A percentile compares a stretch with the other conserved stretches of the same genome.
These are phyloP conservation scores for Syzygium oleosum DNA, from an alignment of 345 rosid genomes.

Conservation along the genomic window DNA sequence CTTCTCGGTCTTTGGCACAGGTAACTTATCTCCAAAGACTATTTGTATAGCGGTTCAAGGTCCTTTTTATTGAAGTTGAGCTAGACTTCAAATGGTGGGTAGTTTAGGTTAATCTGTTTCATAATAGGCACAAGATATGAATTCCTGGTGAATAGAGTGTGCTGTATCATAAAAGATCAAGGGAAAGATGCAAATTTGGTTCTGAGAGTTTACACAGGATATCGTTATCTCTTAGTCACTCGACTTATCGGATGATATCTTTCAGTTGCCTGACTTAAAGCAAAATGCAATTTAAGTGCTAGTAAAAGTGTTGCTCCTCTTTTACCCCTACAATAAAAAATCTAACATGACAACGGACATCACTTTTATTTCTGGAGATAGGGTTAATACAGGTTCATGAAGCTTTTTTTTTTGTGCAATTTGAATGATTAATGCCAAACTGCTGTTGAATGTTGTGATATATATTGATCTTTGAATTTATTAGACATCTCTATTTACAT, in stretches of 20 bases:
- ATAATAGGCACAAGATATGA: neutral
- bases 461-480: neutral
- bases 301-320: neutral
- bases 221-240: neutral
- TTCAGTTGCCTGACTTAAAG: neutral
- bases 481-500: conserved; percentile 4
- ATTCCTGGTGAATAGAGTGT: neutral
- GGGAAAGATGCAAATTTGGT: neutral
- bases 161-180: neutral
- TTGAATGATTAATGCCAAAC: neutral
- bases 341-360: too few species aligned
- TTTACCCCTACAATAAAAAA: too few species aligned
- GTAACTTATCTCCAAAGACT: conserved; percentile 14
- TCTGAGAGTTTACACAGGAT: neutral
- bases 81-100: neutral
- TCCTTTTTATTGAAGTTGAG: neutral
- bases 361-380: too few species aligned
- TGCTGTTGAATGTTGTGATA: neutral
- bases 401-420: neutral
- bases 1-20: conserved; percentile 90
- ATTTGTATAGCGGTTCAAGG: neutral
- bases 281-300: neutral
- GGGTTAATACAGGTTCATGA: neutral
- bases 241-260: neutral
- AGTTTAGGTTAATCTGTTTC: neutral